Conservation (phyloP, 495 filamentous ascomycete species). For the Cercophora sp. region DNA sequence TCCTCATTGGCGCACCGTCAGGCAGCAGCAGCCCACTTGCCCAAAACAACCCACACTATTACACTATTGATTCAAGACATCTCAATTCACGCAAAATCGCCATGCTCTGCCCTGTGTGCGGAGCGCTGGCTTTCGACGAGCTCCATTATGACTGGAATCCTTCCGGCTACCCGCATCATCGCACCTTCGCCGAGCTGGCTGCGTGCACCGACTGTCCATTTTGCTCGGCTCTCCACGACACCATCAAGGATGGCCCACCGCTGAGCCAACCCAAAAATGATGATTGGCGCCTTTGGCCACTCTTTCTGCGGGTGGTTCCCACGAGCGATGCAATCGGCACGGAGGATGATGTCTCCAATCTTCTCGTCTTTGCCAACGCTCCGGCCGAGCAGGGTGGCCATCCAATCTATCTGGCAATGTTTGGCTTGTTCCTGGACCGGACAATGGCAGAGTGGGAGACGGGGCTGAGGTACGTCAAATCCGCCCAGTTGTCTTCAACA, state of each 20-base stretch:
- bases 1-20: no score
- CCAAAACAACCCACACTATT: no score
- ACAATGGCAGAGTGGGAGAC: not conserved
- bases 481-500: not conserved
- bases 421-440: not conserved
- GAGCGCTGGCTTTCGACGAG: not conserved
- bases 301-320: not conserved
- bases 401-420: not conserved
- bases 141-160: conserved; percentile 2
- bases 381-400: not conserved
- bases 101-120: not conserved
- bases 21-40: no score
- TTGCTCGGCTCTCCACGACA: not conserved
- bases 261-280: not conserved
- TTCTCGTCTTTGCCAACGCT: not conserved
- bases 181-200: not conserved
- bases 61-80: no score
- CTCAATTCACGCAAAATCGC: no score
- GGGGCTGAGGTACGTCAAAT: not conserved
- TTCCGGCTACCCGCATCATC: not conserved
- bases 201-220: not conserved
- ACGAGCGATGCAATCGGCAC: not conserved
- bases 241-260: not conserved
- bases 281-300: not conserved
- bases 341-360: not conserved